These are phyloP conservation scores for Penicillium brevicompactum DNA, from an alignment of 2,329 filamentous ascomycete species.

Conservation along the genomic window DNA sequence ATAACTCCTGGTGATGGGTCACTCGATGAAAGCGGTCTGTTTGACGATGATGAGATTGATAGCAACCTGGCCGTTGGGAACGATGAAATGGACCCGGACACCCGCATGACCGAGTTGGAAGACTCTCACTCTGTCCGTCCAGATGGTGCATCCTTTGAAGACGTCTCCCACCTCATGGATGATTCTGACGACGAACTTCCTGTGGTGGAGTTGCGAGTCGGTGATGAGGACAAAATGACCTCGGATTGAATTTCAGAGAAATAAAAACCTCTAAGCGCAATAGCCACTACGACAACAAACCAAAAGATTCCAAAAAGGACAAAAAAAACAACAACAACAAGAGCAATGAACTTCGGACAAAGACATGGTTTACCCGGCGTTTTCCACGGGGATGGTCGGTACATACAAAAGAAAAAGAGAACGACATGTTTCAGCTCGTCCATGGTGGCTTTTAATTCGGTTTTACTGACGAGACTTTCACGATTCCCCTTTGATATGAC, in stretches of 20 bases:
- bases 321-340: neutral
- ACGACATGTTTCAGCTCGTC: neutral
- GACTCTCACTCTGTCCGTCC: conserved; percentile 30
- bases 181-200: conserved; percentile 42
- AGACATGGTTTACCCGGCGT: neutral
- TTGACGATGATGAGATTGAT: conserved; percentile 35
- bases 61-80: conserved; percentile 45
- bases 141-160: conserved; percentile 32
- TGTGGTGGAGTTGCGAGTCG: conserved; percentile 45
- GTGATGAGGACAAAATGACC: conserved; percentile 35
- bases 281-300: neutral
- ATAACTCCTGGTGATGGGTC: conserved; percentile 29
- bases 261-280: too few species aligned
- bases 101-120: conserved; percentile 31
- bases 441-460: neutral
- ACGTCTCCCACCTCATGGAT: conserved; percentile 33
- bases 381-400: neutral
- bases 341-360: neutral
- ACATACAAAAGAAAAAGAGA: conserved; percentile 5
- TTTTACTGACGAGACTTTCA: neutral
- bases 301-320: neutral
- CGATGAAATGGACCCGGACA: conserved; percentile 36
- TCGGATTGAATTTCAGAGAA: conserved; percentile 15
- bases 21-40: conserved; percentile 34
- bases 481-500: neutral